Conservation (phyloP, 306 rosid species). For the Begonia fuchsioides region DNA sequence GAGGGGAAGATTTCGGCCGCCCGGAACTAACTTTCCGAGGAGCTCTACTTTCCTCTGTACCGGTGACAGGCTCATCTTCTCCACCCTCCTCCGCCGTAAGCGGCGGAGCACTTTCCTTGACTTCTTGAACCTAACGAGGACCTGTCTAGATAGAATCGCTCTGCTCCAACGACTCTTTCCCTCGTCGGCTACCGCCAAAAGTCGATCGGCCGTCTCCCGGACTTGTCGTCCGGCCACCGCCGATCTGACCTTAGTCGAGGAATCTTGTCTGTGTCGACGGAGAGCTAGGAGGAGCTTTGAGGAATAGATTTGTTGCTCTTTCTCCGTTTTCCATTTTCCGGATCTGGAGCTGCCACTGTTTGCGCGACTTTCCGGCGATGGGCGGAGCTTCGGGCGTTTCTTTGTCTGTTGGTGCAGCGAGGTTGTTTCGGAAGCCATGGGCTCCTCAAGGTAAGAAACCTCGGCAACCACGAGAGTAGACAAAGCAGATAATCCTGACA, state of each 20-base stretch:
- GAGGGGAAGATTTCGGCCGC: constrained; percentile 66
- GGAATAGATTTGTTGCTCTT: constrained; percentile 56
- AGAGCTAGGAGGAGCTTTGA: constrained; percentile 45
- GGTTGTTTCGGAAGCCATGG: background rate
- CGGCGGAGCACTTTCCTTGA: constrained; percentile 18
- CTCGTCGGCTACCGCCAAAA: constrained; percentile 54
- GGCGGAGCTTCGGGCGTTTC: constrained; percentile 35
- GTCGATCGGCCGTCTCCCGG: constrained; percentile 55
- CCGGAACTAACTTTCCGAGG: constrained; percentile 73
- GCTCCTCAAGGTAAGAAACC: background rate
- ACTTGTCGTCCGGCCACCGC: constrained; percentile 15
- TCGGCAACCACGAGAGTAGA: background rate
- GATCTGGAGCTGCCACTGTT: background rate
- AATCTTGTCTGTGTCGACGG: constrained; percentile 21
- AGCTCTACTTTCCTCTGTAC: constrained; percentile 45
- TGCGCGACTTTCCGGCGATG: background rate
- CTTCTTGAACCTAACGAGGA: constrained; percentile 27
- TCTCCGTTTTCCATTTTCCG: constrained; percentile 53
- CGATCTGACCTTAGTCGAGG: constrained; percentile 8
- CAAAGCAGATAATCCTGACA: too few species aligned
- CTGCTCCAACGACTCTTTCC: constrained; percentile 90
- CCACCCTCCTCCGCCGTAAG: constrained; percentile 24
- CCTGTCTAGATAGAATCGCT: constrained; percentile 46
- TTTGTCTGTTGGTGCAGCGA: constrained; percentile 6
- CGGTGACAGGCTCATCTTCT: constrained; percentile 26